Evolutionary conservation across 495 filamentous ascomycete genomes (phyloP).

Genomic region (Penicillium robsamsonii): DNA sequence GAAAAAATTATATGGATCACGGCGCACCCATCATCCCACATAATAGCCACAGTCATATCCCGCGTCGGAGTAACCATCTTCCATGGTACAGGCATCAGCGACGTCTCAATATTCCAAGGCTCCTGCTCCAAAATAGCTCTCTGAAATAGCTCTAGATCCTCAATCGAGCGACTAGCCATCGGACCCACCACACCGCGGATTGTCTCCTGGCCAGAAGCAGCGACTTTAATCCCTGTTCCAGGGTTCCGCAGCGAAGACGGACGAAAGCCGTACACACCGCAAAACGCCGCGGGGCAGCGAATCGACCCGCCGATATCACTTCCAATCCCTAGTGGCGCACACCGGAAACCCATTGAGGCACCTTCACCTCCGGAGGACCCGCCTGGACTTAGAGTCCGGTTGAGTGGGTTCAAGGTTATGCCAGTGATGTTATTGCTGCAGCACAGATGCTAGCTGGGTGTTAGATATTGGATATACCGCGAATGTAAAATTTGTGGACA

Average conservation of each 20-base stretch:
- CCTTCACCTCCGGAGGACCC: constrained; percentile 70
- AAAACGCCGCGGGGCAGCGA: constrained; percentile 57
- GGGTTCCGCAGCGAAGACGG: constrained; percentile 58
- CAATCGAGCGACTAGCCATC: constrained; percentile 55
- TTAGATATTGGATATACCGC: constrained; percentile 6
- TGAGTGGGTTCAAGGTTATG: constrained; percentile 60
- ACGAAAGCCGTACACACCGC: constrained; percentile 57
- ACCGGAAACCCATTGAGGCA: constrained; percentile 60
- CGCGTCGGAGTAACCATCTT: constrained; percentile 35
- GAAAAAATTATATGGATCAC: neutral
- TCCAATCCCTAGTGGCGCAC: constrained; percentile 63
- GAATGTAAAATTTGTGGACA: neutral
- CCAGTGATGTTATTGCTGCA: constrained; percentile 64
- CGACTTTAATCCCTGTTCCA: constrained; percentile 34
- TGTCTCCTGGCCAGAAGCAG: constrained; percentile 56
- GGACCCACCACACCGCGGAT: constrained; percentile 63
- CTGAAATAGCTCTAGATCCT: constrained; percentile 65
- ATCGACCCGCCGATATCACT: constrained; percentile 66
- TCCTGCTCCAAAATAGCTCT: constrained; percentile 54
- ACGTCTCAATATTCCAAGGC: constrained; percentile 62
- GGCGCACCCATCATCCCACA: constrained; percentile 62
- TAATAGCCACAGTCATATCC: constrained; percentile 62
- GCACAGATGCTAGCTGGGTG: constrained; percentile 34
- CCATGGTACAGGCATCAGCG: constrained; percentile 60
- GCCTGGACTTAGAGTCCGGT: constrained; percentile 54